Conservation (phyloP, 2,329 filamentous ascomycete species). For the Ambrosiella cleistominuta region DNA sequence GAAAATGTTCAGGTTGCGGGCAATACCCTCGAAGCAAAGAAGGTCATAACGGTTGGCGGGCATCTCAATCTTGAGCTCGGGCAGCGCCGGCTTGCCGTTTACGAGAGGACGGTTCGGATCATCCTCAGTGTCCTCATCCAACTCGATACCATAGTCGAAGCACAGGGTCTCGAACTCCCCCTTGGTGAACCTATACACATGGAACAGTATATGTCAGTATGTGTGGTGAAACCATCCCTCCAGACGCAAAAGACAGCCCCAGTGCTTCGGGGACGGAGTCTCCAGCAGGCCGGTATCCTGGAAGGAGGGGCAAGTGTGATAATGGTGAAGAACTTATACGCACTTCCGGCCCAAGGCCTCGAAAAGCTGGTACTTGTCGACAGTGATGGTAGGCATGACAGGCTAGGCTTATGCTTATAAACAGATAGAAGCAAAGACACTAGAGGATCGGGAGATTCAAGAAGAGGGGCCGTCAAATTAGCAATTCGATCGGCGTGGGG, state of each 20-base stretch:
- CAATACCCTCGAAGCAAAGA: constrained; percentile 94
- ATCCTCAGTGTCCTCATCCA: constrained; percentile 85
- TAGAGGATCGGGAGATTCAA: background rate
- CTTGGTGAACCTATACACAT: constrained; percentile 53
- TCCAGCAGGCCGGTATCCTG: background rate
- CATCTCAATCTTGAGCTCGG: constrained; percentile 95
- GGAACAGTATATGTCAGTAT: constrained; percentile 11
- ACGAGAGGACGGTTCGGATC: constrained; percentile 49
- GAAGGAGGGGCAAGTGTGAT: background rate
- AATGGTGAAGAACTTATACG: constrained; percentile 15
- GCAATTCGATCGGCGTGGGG: background rate
- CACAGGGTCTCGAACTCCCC: constrained; percentile 93
- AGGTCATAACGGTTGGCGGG: constrained; percentile 89
- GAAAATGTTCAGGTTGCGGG: constrained; percentile 92
- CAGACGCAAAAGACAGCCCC: background rate
- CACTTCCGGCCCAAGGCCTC: constrained; percentile 79
- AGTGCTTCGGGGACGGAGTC: background rate
- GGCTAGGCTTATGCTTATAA: constrained; percentile 14
- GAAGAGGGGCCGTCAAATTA: constrained; percentile 1
- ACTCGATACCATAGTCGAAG: constrained; percentile 96
- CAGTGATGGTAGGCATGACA: constrained; percentile 84
- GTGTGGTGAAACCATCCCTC: background rate
- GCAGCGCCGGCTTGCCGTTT: constrained; percentile 66
- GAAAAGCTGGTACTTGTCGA: constrained; percentile 92
- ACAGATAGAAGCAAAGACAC: background rate